Conservation (phyloP, 2,329 filamentous ascomycete species). For the Leptographium procerum region DNA sequence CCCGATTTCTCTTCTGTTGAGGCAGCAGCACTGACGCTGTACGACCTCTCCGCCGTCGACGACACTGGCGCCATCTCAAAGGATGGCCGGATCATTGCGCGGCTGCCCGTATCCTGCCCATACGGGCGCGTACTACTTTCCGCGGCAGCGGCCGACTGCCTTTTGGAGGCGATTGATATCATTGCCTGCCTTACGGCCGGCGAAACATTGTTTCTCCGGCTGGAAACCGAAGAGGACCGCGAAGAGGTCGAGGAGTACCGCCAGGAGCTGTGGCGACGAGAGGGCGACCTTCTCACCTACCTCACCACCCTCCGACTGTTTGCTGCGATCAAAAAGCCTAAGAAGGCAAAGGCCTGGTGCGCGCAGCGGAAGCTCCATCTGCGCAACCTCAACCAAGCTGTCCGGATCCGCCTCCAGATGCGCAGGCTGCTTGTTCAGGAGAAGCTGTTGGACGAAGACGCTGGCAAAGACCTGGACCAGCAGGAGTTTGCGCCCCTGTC, state of each 20-base stretch:
- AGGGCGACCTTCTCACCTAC: constrained; percentile 55
- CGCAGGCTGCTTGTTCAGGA: constrained; percentile 43
- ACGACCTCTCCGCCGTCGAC: constrained; percentile 64
- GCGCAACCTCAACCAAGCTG: constrained; percentile 50
- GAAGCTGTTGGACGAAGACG: constrained; percentile 33
- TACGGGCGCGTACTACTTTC: constrained; percentile 76
- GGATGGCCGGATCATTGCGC: constrained; percentile 64
- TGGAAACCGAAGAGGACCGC: constrained; percentile 33
- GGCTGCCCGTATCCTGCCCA: constrained; percentile 70
- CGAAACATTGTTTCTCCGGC: constrained; percentile 51
- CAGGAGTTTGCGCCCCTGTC: constrained; percentile 35
- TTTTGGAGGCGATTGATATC: constrained; percentile 78
- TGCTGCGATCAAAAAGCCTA: constrained; percentile 38
- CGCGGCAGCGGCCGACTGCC: constrained; percentile 60
- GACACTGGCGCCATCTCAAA: constrained; percentile 63
- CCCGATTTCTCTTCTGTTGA: constrained; percentile 69
- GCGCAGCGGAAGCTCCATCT: constrained; percentile 42
- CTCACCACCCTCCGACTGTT: constrained; percentile 53
- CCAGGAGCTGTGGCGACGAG: constrained; percentile 46
- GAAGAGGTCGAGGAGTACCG: constrained; percentile 36
- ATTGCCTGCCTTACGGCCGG: constrained; percentile 53
- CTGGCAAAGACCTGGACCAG: constrained; percentile 36
- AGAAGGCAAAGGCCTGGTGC: constrained; percentile 42
- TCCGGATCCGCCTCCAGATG: constrained; percentile 51
- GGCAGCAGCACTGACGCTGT: constrained; percentile 69